Evolutionary conservation across 805 yeast genomes (phyloP).

Genomic region (Torulaspora gathmanii): DNA sequence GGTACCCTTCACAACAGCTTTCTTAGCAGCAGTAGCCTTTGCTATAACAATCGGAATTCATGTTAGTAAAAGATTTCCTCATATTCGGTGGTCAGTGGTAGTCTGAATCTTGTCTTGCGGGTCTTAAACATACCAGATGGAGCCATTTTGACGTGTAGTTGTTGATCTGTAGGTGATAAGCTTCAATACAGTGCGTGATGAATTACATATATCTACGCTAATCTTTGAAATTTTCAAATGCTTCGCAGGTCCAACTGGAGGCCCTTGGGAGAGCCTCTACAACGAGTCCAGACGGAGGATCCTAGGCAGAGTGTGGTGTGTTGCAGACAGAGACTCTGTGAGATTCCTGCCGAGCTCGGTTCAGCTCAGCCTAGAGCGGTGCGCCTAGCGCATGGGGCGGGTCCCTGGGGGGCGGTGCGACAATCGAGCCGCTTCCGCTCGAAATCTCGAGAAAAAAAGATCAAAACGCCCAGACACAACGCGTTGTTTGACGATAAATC

Average conservation of each 20-base stretch:
- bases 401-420: too few relatives aligned
- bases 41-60: constrained; percentile 24
- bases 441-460: too few relatives aligned
- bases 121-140: constrained; percentile 33
- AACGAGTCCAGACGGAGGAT: too few relatives aligned
- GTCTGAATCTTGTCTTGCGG: too few relatives aligned
- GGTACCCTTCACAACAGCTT: constrained; percentile 97
- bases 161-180: constrained; percentile 1
- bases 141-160: constrained; percentile 39
- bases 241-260: neutral
- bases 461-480: too few relatives aligned
- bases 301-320: too few relatives aligned
- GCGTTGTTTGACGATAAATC: too few relatives aligned
- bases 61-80: constrained; percentile 21
- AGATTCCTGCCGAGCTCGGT: too few relatives aligned
- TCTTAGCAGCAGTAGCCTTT: constrained; percentile 97
- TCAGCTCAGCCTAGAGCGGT: too few relatives aligned
- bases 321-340: too few relatives aligned
- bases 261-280: neutral
- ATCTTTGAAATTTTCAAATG: constrained; percentile 2
- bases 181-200: neutral
- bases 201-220: neutral
- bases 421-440: too few relatives aligned
- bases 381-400: too few relatives aligned
- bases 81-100: neutral